These are phyloP conservation scores for Cryptomeria japonica DNA, from an alignment of 75 land plant genomes.

Conservation along the genomic window DNA sequence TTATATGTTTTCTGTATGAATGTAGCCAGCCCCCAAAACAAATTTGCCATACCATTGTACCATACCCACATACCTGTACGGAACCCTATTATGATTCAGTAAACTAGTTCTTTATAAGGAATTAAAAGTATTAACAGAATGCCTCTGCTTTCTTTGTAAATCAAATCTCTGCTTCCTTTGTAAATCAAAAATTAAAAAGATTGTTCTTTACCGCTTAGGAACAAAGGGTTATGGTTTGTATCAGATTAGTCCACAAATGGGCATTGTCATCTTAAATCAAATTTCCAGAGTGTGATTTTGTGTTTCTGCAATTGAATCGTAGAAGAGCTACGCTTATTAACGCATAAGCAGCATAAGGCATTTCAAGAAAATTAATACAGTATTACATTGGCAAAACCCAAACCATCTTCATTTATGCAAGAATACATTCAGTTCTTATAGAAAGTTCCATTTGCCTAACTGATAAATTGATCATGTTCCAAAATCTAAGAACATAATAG, in stretches of 20 bases:
- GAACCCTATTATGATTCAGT: too few species aligned
- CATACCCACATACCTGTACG: too few species aligned
- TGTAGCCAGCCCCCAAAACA: too few species aligned
- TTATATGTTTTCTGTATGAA: too few species aligned
- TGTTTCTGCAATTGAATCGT: not conserved
- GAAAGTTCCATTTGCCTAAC: not conserved
- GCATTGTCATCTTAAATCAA: not conserved
- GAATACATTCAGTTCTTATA: too few species aligned
- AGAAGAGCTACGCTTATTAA: not conserved
- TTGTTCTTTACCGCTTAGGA: not conserved
- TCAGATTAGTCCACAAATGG: not conserved
- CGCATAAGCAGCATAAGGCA: not conserved
- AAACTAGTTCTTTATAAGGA: too few species aligned
- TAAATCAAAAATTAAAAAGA: not conserved
- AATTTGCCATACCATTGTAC: too few species aligned
- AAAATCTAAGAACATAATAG: not conserved
- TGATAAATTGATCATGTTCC: not conserved
- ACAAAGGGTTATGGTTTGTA: not conserved
- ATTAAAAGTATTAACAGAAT: not conserved
- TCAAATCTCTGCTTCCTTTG: not conserved
- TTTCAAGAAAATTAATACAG: not conserved
- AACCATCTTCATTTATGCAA: not conserved
- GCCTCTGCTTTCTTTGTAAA: not conserved
- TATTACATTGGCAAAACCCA: not conserved
- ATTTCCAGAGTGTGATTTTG: not conserved